phyloP scores from a whole-genome alignment of 495 filamentous ascomycete genomes.

The Penicillium atrosanguineum region DNA sequence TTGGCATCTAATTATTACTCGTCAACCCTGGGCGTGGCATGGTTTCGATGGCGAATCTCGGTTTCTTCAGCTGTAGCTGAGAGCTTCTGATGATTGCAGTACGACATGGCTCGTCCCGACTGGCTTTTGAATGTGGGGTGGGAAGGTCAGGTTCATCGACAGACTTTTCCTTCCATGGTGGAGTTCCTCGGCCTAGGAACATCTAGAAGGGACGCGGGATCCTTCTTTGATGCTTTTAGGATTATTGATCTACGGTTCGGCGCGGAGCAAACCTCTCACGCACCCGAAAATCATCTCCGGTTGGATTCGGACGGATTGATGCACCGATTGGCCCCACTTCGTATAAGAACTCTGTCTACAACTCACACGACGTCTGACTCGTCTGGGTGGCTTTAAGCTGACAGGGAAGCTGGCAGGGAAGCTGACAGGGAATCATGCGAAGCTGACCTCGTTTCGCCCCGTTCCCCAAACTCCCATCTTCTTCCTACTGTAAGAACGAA shows the following conservation, averaged over 20 bases:
- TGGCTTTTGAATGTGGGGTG: neutral
- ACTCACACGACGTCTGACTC: neutral
- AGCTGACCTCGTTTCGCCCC: neutral
- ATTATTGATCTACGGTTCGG: neutral
- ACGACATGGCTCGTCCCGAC: neutral
- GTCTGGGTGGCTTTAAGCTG: neutral
- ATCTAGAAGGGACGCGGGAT: neutral
- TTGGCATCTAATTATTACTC: conserved; percentile 1
- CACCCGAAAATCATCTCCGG: neutral
- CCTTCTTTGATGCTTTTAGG: neutral
- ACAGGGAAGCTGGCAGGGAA: neutral
- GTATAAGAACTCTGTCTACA: neutral
- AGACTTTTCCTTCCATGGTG: conserved; percentile 9
- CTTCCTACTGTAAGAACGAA: neutral
- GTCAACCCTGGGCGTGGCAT: neutral
- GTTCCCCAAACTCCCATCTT: neutral
- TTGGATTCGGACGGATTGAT: conserved; percentile 8
- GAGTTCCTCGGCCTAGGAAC: neutral
- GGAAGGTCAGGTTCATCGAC: conserved; percentile 1
- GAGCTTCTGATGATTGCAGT: neutral
- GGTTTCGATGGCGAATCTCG: neutral
- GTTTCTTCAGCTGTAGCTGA: conserved; percentile 8
- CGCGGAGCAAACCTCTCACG: conserved; percentile 1
- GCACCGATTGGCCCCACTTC: conserved; percentile 4
- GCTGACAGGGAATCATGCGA: neutral